phyloP scores from a whole-genome alignment of 192 early-diverging fungal species.

The Geranomyces variabilis region DNA sequence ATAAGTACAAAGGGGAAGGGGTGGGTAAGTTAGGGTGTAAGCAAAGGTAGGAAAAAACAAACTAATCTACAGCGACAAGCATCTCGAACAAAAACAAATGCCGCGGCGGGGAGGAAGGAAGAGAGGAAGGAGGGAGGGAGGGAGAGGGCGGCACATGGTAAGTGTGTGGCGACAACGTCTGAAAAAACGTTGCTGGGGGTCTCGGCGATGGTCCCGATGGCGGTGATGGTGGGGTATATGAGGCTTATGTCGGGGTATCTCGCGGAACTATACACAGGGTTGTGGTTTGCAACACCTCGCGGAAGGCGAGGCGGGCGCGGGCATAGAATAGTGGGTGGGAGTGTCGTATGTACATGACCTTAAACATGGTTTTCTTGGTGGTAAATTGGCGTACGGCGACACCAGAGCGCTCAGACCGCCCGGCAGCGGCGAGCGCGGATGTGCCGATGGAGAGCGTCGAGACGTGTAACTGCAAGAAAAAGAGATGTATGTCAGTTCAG shows the following conservation, averaged over 20 bases:
- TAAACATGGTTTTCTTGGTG: neutral
- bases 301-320: neutral
- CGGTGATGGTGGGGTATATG: neutral
- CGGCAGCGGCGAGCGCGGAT: conserved; percentile 19
- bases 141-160: neutral
- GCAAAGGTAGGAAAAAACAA: neutral
- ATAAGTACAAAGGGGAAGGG: neutral
- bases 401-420: conserved; percentile 2
- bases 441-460: conserved; percentile 33
- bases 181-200: neutral
- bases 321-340: neutral
- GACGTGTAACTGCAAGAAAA: conserved; percentile 21
- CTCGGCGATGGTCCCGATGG: neutral
- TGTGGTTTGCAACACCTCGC: neutral
- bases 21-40: neutral
- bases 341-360: conserved; percentile 6
- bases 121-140: neutral
- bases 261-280: neutral
- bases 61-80: no score
- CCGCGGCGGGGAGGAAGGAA: no score
- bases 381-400: no score
- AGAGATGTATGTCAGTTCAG: neutral
- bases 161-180: neutral
- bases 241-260: conserved; percentile 2
- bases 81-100: no score